phyloP scores from a whole-genome alignment of 768 basidiomycete species.

The Pisolithus marmoratus region DNA sequence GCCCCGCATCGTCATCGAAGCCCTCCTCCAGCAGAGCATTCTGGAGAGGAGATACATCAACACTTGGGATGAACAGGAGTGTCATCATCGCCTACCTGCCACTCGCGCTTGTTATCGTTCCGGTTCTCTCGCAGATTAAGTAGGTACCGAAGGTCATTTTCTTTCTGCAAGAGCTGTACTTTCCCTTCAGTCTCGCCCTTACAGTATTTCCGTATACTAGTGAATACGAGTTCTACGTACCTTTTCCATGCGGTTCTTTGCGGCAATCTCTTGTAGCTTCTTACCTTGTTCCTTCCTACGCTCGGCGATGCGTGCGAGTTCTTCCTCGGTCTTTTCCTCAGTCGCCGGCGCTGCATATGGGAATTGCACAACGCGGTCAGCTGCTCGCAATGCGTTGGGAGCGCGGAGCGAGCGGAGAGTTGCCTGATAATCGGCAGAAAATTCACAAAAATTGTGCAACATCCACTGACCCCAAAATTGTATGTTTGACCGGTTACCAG shows the following conservation, averaged over 20 bases:
- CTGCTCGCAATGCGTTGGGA: conserved; percentile 55
- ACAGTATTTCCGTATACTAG: not conserved
- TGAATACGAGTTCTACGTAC: conserved; percentile 30
- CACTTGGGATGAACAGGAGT: not conserved
- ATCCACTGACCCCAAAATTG: conserved; percentile 61
- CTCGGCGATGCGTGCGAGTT: conserved; percentile 71
- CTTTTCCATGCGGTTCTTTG: conserved; percentile 81
- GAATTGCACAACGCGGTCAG: conserved; percentile 80
- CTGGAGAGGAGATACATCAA: conserved; percentile 26
- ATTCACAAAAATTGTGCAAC: conserved; percentile 80
- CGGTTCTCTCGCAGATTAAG: conserved; percentile 59
- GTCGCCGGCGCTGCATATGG: conserved; percentile 59
- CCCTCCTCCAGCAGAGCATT: conserved; percentile 60
- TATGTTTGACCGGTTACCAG: not conserved
- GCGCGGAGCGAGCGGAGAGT: conserved; percentile 64
- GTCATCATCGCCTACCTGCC: conserved; percentile 44
- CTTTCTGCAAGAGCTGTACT: conserved; percentile 64
- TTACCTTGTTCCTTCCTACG: conserved; percentile 80
- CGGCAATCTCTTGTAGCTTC: conserved; percentile 87
- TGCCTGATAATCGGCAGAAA: conserved; percentile 68
- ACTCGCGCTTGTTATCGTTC: conserved; percentile 63
- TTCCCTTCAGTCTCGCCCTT: not conserved
- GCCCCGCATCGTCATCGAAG: conserved; percentile 68
- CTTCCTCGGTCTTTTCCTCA: conserved; percentile 90
- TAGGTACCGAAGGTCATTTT: conserved; percentile 65